Evolutionary conservation across 2,329 filamentous ascomycete species (phyloP).

Genomic region (Pseudocercospora cruenta): DNA sequence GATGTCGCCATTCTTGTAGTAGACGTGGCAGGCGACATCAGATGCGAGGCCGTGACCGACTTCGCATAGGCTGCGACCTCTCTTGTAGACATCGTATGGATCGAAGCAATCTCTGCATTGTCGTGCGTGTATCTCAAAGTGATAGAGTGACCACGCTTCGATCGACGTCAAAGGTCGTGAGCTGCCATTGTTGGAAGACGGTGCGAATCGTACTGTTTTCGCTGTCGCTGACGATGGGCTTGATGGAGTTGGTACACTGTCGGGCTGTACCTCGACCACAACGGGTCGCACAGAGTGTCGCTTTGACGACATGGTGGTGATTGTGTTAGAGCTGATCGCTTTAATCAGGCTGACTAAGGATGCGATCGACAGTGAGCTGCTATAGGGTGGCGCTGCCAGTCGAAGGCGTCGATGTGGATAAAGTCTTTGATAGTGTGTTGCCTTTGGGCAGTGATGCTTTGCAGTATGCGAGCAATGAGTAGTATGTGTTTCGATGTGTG

Average conservation of each 20-base stretch:
- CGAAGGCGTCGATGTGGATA: background rate
- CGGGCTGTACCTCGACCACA: constrained; percentile 34
- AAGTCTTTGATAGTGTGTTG: background rate
- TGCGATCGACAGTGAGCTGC: constrained; percentile 1
- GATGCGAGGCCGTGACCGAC: constrained; percentile 49
- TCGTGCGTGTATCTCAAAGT: constrained; percentile 53
- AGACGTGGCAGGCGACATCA: constrained; percentile 50
- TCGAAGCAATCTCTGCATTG: constrained; percentile 50
- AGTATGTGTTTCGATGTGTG: background rate
- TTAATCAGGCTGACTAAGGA: constrained; percentile 6
- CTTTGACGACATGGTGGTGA: constrained; percentile 25
- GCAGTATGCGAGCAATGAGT: background rate
- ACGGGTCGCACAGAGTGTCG: constrained; percentile 28
- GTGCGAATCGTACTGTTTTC: constrained; percentile 38
- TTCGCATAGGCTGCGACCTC: constrained; percentile 48
- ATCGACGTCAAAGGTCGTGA: constrained; percentile 46
- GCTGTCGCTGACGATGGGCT: constrained; percentile 31
- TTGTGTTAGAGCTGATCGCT: constrained; percentile 15
- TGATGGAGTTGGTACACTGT: constrained; percentile 28
- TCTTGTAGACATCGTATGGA: constrained; percentile 48
- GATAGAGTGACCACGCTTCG: constrained; percentile 52
- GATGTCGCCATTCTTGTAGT: constrained; percentile 40
- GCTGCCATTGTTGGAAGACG: constrained; percentile 34
- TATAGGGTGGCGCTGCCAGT: background rate
- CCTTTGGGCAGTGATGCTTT: constrained; percentile 1